phyloP scores from a whole-genome alignment of 1,139 yeast species.

The Pichia sp. region DNA sequence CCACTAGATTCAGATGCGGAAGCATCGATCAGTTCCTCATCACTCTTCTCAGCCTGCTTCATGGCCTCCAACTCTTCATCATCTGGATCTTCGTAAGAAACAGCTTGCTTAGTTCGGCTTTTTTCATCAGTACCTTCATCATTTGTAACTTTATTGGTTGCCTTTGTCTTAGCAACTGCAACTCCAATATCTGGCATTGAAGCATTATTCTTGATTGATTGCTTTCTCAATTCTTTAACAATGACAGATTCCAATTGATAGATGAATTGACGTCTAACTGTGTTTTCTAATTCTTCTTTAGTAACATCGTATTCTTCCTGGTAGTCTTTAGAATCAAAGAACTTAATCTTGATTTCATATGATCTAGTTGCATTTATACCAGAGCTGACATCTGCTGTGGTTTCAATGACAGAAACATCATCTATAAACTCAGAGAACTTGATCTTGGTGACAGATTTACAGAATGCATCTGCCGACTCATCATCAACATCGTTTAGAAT shows the following conservation, averaged over 20 bases:
- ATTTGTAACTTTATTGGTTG: constrained; percentile 36
- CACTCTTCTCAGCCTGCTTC: constrained; percentile 73
- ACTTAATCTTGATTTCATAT: constrained; percentile 67
- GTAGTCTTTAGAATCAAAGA: constrained; percentile 76
- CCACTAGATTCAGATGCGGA: constrained; percentile 36
- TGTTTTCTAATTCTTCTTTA: constrained; percentile 70
- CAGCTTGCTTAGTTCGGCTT: constrained; percentile 72
- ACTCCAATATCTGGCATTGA: constrained; percentile 65
- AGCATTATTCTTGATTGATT: constrained; percentile 45
- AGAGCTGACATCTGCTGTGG: constrained; percentile 56
- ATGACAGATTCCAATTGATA: constrained; percentile 66
- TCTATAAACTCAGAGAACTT: constrained; percentile 86
- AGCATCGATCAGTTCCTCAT: constrained; percentile 51
- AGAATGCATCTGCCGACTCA: constrained; percentile 86
- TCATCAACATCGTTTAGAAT: constrained; percentile 73
- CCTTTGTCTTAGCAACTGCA: constrained; percentile 57
- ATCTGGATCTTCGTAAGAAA: constrained; percentile 91
- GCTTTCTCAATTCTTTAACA: constrained; percentile 77
- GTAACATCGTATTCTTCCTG: constrained; percentile 84
- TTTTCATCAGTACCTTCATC: constrained; percentile 65
- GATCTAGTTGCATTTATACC: constrained; percentile 60
- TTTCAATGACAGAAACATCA: constrained; percentile 80
- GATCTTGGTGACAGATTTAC: constrained; percentile 84
- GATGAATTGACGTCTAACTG: constrained; percentile 63
- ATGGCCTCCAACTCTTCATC: constrained; percentile 87